Evolutionary conservation across 2,329 filamentous ascomycete species (phyloP).

Genomic region (Fonsecaea erecta): DNA sequence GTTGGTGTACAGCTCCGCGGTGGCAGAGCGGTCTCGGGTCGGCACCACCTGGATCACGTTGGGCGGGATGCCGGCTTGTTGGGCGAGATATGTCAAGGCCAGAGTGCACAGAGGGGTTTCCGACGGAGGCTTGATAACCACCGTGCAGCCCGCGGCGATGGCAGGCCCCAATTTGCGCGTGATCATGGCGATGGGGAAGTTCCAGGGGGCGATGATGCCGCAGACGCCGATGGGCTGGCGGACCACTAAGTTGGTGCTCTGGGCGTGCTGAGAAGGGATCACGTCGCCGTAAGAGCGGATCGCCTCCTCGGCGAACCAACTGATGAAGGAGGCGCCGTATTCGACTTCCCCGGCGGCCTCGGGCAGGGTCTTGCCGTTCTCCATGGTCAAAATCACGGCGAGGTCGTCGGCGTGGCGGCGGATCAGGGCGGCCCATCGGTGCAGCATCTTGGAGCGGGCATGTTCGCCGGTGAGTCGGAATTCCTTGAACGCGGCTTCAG

Average conservation of each 20-base stretch:
- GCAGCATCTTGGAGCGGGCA: constrained; percentile 55
- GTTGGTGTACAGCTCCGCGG: constrained; percentile 19
- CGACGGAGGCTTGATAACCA: constrained; percentile 44
- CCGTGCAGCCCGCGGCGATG: constrained; percentile 45
- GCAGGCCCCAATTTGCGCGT: constrained; percentile 42
- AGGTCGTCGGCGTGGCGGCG: constrained; percentile 59
- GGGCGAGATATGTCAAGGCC: constrained; percentile 40
- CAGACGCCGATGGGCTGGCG: constrained; percentile 85
- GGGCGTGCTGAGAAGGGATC: constrained; percentile 65
- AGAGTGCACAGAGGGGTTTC: constrained; percentile 43
- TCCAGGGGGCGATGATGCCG: constrained; percentile 85
- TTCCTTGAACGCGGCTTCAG: constrained; percentile 42
- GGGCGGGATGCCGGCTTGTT: constrained; percentile 42
- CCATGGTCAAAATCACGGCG: constrained; percentile 27
- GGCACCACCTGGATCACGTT: constrained; percentile 42
- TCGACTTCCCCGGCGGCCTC: constrained; percentile 54
- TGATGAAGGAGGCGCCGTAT: constrained; percentile 54
- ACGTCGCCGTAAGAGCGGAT: constrained; percentile 47
- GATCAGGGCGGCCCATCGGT: constrained; percentile 62
- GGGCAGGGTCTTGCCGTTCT: constrained; percentile 52
- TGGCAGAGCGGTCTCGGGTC: constrained; percentile 45
- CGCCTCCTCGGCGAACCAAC: constrained; percentile 59
- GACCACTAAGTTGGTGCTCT: constrained; percentile 74
- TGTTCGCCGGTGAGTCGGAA: constrained; percentile 34
- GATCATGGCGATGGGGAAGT: constrained; percentile 80